phyloP scores from a whole-genome alignment of 1,139 yeast genomes.

The Pichia sp. region DNA sequence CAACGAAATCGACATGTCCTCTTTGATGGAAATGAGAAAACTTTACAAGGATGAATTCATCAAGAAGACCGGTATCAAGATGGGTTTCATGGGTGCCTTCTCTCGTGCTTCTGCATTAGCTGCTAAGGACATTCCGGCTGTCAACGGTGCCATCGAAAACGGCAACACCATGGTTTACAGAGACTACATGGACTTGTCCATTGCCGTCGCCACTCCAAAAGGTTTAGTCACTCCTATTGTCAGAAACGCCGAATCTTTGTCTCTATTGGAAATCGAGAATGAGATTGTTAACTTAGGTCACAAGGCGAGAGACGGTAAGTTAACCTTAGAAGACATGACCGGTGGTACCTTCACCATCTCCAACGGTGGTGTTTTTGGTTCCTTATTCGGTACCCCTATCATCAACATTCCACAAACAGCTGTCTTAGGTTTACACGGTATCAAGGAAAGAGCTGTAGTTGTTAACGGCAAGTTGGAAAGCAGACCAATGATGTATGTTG shows the following conservation, averaged over 20 bases:
- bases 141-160: conserved; percentile 90
- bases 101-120: conserved; percentile 93
- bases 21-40: conserved; percentile 90
- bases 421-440: conserved; percentile 95
- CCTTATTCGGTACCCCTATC: conserved; percentile 96
- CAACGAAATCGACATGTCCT: conserved; percentile 97
- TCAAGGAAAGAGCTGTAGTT: conserved; percentile 88
- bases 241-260: conserved; percentile 91
- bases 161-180: conserved; percentile 92
- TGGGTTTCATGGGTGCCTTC: conserved; percentile 99
- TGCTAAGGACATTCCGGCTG: conserved; percentile 92
- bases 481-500: conserved; percentile 99
- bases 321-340: conserved; percentile 96
- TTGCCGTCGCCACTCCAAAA: conserved; percentile 99
- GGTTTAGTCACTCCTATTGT: conserved; percentile 98
- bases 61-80: conserved; percentile 89
- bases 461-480: conserved; percentile 93
- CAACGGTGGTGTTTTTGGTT: conserved; percentile 98
- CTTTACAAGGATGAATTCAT: conserved; percentile 94
- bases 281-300: conserved; percentile 78
- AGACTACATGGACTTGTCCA: conserved; percentile 92
- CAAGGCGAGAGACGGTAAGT: conserved; percentile 96
- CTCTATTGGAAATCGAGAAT: conserved; percentile 84
- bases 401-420: conserved; percentile 98
- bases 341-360: conserved; percentile 99